Percentiles rank a stretch among this genome's conserved stretches.
Conservation (phyloP, 148 eudicot species). For the Rhododendron simsii region DNA sequence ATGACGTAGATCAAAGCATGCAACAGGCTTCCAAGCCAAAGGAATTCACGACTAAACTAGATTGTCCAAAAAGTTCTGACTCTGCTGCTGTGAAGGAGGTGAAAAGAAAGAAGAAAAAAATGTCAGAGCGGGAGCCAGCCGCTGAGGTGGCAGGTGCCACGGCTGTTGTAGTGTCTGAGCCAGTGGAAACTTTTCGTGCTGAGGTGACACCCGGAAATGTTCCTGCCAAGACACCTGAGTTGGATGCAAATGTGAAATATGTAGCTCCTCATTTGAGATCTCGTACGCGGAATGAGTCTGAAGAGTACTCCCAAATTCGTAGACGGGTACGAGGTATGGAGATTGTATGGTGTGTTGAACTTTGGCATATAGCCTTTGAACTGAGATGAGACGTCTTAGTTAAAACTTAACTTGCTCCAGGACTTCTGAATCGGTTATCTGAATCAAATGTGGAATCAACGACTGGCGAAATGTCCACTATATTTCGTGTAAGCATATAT, state of each 20-base stretch:
- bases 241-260: constrained; percentile 38
- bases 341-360: neutral
- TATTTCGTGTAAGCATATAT: constrained; percentile 48
- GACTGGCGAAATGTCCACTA: constrained; percentile 56
- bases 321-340: constrained; percentile 69
- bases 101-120: constrained; percentile 42
- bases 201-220: constrained; percentile 18
- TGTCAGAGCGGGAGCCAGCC: constrained; percentile 22
- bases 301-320: constrained; percentile 58
- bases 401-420: constrained; percentile 30
- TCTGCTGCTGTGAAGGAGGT: constrained; percentile 9
- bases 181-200: constrained; percentile 19
- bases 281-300: constrained; percentile 41
- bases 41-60: constrained; percentile 6
- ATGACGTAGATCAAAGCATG: neutral
- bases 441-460: constrained; percentile 88
- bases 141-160: constrained; percentile 18
- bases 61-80: constrained; percentile 8
- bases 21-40: neutral
- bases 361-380: neutral
- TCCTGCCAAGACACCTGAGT: constrained; percentile 17
- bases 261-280: constrained; percentile 82
- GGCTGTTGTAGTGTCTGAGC: constrained; percentile 15
- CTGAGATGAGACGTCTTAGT: constrained; percentile 10
- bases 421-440: constrained; percentile 82